Base-by-base conservation (phyloP, 192 early-diverging fungal species). In the Rhizophagus clarus region DNA sequence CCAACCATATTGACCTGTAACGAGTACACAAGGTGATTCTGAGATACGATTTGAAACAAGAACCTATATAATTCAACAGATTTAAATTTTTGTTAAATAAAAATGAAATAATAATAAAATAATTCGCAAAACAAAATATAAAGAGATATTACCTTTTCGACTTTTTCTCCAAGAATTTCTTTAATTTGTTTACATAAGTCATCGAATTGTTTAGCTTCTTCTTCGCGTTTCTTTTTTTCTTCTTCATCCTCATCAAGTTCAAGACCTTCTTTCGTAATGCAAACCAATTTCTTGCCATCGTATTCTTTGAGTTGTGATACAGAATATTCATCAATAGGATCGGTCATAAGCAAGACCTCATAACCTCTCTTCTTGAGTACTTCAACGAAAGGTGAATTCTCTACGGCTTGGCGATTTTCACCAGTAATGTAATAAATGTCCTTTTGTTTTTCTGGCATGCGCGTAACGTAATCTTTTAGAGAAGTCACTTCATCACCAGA, bases 371-470 rank as follows among this genome's bases (percentile, higher is more conserved):
- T 96, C 95, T 97, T 99, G 86, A 99, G 91, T 71, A 93, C 95
- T 89, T 99, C 98, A 49, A 98, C 88, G 95, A 98, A 99, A 63
- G 98, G 97, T 82, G 96, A 95, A 88, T 95, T 95, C 89, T 98
- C 97, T 80, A 98, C 96, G 45, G 93, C 94, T 82, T 93, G 91
- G 81, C 92, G 92, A 83, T 93, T 95, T 90, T 98, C 96, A 77
- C 97, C 97, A 74, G 97, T 98, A 91, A 98, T 97, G 90, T 96
- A 96, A 91, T 99, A 99, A 89, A 99, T 99, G 91, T 95, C 94
- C 94, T 99, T 97, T 89, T 99, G 98, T 94, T 97, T 97, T 91
- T 98, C 97, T 87, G 96, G 95, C 98, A 99, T 99, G 87, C 98
- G 98, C 80, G 96, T 98, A 81, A 99, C 92, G 85, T 99, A 99